Conservation (phyloP, 2,329 filamentous ascomycete species). For the Coniochaeta hoffmannii region DNA sequence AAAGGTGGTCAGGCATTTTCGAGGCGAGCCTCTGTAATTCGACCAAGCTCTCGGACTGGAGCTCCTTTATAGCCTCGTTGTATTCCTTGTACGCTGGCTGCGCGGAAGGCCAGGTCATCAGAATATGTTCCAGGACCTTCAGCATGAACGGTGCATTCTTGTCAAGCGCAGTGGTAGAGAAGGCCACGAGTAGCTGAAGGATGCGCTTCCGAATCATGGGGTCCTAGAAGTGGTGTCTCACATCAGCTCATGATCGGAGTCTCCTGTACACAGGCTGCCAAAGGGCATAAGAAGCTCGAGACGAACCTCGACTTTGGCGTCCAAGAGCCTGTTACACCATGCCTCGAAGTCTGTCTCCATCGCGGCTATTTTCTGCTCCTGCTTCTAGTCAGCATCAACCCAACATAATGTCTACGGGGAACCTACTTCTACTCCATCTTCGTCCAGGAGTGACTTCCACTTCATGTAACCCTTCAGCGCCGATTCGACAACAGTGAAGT, state of each 20-base stretch:
- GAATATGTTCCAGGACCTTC: constrained; percentile 82
- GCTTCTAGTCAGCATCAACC: neutral
- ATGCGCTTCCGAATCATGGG: constrained; percentile 76
- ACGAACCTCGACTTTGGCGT: constrained; percentile 58
- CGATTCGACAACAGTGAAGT: constrained; percentile 83
- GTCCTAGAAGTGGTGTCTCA: constrained; percentile 40
- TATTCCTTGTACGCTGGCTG: constrained; percentile 65
- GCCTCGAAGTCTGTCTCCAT: constrained; percentile 59
- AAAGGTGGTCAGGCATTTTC: constrained; percentile 84
- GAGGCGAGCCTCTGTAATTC: constrained; percentile 84
- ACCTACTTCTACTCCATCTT: constrained; percentile 13
- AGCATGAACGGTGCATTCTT: constrained; percentile 76
- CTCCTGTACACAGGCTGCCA: too few relatives aligned
- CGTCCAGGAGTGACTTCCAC: constrained; percentile 41
- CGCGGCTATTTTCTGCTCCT: constrained; percentile 43
- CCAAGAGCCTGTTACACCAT: constrained; percentile 67
- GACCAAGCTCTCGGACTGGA: constrained; percentile 76
- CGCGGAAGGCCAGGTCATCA: constrained; percentile 72
- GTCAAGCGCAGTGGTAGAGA: constrained; percentile 74
- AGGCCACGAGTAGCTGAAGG: constrained; percentile 74
- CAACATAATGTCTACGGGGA: constrained; percentile 7
- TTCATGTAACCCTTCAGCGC: constrained; percentile 83
- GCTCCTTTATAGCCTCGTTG: constrained; percentile 81
- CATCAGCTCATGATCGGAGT: constrained; percentile 7
- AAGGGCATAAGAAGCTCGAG: neutral